Evolutionary conservation across 768 basidiomycete genomes (phyloP), one percentile per base, ranked within the genome.

Genomic region (Boletus huronensis): DNA sequence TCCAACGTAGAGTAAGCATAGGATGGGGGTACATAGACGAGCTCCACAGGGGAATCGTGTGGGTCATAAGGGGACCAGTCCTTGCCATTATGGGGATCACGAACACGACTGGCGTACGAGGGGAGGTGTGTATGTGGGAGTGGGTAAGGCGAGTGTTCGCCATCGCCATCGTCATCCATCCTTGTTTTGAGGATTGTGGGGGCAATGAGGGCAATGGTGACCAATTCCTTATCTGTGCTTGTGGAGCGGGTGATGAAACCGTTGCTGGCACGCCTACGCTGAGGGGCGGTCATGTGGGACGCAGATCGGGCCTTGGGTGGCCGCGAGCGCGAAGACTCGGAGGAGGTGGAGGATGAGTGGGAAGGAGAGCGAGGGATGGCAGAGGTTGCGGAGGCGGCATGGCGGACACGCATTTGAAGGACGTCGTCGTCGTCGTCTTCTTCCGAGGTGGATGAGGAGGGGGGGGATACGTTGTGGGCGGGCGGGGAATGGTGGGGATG

Each of bases 151-250:
- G 55, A 52, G 21, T 45, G 48, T 6, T 67, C 72, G 26, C 73
- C 23, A 25, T 25, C 23, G 23, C 4, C 72, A 42, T 80, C 79
- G 48, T 82, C 79, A 6, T 77, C 79, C 1, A 79, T 76, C 10
- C 77, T 81, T 17, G 90, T 90, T 75, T 98, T 99, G 59, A 98
- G 78, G 43, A 90, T 80, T 5, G 97, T 95, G 5, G 87, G 87
- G 0, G 87, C 83, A 43, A 89, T 87, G 35, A 83, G 78, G 13
- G 85, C 84, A 51, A 88, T 89, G 10, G 87, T 88, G 58, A 87
- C 72, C 28, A 82, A 79, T 38, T 86, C 84, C 29, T 77, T 69
- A 53, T 79, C 74, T 39, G 68, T 49, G 47, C 70, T 72, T 41
- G 38, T 53, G 5, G 69, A 68, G 11, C 57, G 64, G 69, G 65